Base-by-base conservation (phyloP, 495 filamentous ascomycete genomes). In the Hypomontagnella monticulosa region DNA sequence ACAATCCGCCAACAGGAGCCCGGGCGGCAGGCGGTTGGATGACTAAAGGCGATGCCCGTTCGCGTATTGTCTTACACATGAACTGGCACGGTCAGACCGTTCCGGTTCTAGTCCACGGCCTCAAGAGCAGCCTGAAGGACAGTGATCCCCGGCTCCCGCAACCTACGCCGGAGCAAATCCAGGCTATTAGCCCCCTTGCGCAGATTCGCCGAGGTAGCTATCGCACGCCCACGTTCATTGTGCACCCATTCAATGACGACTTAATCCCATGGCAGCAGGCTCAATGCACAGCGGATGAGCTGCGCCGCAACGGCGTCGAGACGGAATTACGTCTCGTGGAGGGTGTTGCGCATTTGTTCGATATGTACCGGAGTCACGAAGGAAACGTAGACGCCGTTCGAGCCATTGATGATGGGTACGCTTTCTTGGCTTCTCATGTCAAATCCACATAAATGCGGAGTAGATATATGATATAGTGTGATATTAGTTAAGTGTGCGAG, bases 221-320 rank as follows among this genome's bases (percentile, higher is more conserved):
- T 64, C 18, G 57, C 1, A 74, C 73, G 9, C 82, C 84, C 4
- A 85, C 82, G 0, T 83, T 80, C 73, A 15, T 84, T 1, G 72
- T 85, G 5, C 79, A 82, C 56, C 77, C 78, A 4, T 74, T 57
- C 1, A 15, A 37, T 3, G 83, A 85, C 54, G 82, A 82, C 59
- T 56, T 85, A 42, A 78, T 84, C 33, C 81, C 81, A 1, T 82
- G 75, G 74, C 52, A 80, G 40, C 79, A 81, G 57, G 57, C 69
- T 2, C 49, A 71, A 61, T 41, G 63, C 12, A 80, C 76, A 5
- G 63, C 59, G 12, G 61, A 78, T 1, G 74, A 68, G 4, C 41
- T 82, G 19, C 12, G 54, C 1, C 58, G 60, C 12, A 46, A 61
- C 1, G 75, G 76, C 3, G 64, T 83, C 0, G 42, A 60, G 5